Base-by-base conservation (phyloP, 164 flowering plant genomes). In the Paratinospora sagittata region DNA sequence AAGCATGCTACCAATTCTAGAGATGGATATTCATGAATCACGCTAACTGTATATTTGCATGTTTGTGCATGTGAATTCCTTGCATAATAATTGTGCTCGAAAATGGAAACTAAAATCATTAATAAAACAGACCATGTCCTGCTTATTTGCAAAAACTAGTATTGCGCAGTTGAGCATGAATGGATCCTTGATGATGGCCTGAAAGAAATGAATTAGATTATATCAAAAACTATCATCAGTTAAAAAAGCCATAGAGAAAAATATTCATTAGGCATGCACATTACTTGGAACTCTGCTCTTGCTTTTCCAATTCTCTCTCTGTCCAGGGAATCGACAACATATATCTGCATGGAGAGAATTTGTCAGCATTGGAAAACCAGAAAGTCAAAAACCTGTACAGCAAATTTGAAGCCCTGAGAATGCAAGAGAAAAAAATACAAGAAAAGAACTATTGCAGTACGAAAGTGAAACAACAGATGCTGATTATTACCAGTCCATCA, bases 261-360 rank as follows among this genome's bases (percentile, higher is more conserved):
- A 34, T 16, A 36, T 26, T 34, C 21, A 66, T 34, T 30, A 27
- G 24, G 21, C 63, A 69, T 43, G 52, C n/a, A 66, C 17, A 47
- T 65, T 61, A 95, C 99, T 98, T 95, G 99, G 82, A 96, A 91
- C 78, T 93, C 98, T 45, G 81, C 84, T 75, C 85, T 93, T 64
- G 99, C 99, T 84, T 82, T 89, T 52, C 89, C 88, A 72, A 96
- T 91, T 80, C 99, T 90, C 80, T 96, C 99, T 57, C 98, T 82
- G 77, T 96, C 99, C 87, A 96, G 78, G 70, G 98, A 92, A 85
- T 96, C 99, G 71, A 96, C 99, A 75, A 96, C 99, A 83, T 96
- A 96, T 74, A 96, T 96, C 99, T 93, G 88, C 78, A 78, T 7
- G 73, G 13, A 78, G 27, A 61, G 69, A 41, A 62, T 47, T 36